These are phyloP conservation scores for Effrenium voratum DNA, from an alignment of 73 alveolate species.

Conservation along the genomic window DNA sequence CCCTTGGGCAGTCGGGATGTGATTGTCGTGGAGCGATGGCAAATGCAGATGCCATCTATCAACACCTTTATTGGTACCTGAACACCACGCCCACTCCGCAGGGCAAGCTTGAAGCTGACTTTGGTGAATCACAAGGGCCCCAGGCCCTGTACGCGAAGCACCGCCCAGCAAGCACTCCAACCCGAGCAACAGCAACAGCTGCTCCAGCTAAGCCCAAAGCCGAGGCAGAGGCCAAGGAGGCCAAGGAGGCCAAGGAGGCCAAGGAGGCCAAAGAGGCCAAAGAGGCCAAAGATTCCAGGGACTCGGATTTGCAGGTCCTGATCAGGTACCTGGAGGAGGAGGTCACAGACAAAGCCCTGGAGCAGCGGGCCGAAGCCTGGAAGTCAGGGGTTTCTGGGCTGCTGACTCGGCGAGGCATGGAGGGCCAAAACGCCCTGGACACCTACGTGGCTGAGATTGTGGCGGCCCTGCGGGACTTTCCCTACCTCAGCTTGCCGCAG, in stretches of 20 bases:
- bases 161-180: not conserved
- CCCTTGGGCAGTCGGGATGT: too few relatives aligned
- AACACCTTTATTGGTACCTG: constrained; percentile 47
- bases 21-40: too few relatives aligned
- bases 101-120: constrained; percentile 34
- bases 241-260: not conserved
- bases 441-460: constrained; percentile 36
- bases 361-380: constrained; percentile 5
- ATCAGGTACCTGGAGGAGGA: constrained; percentile 49
- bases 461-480: constrained; percentile 83
- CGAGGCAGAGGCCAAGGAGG: not conserved
- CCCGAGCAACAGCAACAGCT: not conserved
- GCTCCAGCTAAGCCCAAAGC: not conserved
- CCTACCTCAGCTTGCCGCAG: constrained; percentile 44
- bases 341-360: constrained; percentile 14
- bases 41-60: not conserved
- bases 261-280: not conserved
- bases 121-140: constrained; percentile 30
- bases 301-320: not conserved
- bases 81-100: not conserved
- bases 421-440: constrained; percentile 61
- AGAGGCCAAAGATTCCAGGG: not conserved
- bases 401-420: constrained; percentile 4
- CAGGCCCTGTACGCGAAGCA: not conserved
- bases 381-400: not conserved